Conservation (phyloP, 805 yeast species). For the Wickerhamomyces pijperi region DNA sequence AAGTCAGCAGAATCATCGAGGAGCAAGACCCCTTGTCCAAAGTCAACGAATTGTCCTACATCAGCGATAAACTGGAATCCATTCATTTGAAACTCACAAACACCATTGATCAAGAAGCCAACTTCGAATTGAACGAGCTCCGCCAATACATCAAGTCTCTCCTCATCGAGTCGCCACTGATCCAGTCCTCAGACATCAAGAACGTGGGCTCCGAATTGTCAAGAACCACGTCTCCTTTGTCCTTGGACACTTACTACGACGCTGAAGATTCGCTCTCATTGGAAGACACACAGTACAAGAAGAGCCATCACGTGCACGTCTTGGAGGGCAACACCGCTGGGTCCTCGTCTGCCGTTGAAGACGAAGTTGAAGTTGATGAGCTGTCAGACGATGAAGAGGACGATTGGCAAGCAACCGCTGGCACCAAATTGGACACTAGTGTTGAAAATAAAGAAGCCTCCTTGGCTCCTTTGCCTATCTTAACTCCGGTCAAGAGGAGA, state of each 20-base stretch:
- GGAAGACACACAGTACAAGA: slow-evolving; percentile 26
- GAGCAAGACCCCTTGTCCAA: not conserved
- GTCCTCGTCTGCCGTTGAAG: slow-evolving; percentile 6
- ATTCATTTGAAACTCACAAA: slow-evolving; percentile 1
- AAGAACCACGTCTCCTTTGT: slow-evolving; percentile 20
- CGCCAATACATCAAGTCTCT: not conserved
- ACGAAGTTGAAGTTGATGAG: slow-evolving; percentile 13
- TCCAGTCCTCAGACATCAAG: not conserved
- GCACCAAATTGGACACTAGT: slow-evolving; percentile 1
- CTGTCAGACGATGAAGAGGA: slow-evolving; percentile 16
- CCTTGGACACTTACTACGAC: slow-evolving; percentile 50
- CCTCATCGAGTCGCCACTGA: not conserved
- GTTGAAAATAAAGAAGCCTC: slow-evolving; percentile 19
- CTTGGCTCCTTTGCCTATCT: slow-evolving; percentile 62
- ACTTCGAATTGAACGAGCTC: not conserved
- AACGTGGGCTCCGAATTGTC: not conserved
- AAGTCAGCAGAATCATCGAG: not conserved
- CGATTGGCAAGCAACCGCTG: slow-evolving; percentile 3
- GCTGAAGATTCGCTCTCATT: slow-evolving; percentile 30
- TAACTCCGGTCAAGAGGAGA: slow-evolving; percentile 36
- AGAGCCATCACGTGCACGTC: slow-evolving; percentile 13
- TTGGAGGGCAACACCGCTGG: slow-evolving; percentile 8
- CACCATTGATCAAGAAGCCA: not conserved
- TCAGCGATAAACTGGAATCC: not conserved
- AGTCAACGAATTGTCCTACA: not conserved